A percentile compares a stretch with the other conserved stretches of the same genome.
These are phyloP conservation scores for Dryadomyces quercivorus DNA, from an alignment of 2,329 filamentous ascomycete species.

Conservation along the genomic window DNA sequence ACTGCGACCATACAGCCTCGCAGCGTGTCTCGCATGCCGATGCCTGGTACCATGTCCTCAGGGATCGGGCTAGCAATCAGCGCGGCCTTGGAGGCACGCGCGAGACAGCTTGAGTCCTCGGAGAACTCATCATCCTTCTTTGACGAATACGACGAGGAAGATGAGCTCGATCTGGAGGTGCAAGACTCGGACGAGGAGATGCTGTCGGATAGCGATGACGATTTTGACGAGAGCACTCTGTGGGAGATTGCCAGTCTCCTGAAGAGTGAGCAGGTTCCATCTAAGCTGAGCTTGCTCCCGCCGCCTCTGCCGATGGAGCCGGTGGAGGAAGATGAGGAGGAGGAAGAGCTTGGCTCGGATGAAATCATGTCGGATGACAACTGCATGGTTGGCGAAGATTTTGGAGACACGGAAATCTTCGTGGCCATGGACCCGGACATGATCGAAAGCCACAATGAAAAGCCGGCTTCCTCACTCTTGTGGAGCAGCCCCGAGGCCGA, in stretches of 20 bases:
- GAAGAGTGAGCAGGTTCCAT: constrained; percentile 37
- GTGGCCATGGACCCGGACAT: background rate
- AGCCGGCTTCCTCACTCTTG: background rate
- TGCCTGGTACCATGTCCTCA: constrained; percentile 39
- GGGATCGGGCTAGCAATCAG: constrained; percentile 23
- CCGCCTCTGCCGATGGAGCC: constrained; percentile 13
- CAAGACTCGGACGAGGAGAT: constrained; percentile 19
- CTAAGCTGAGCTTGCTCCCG: constrained; percentile 37
- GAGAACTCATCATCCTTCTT: constrained; percentile 43
- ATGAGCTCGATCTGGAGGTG: constrained; percentile 25
- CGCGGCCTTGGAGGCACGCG: constrained; percentile 20
- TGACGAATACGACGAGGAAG: constrained; percentile 46
- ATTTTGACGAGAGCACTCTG: constrained; percentile 48
- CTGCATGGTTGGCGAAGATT: constrained; percentile 5
- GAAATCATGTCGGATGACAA: background rate
- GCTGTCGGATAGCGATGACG: constrained; percentile 30
- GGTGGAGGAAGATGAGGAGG: constrained; percentile 20
- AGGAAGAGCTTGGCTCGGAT: constrained; percentile 11
- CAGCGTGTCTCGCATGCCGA: constrained; percentile 28
- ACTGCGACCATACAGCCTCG: constrained; percentile 30
- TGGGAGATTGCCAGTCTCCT: constrained; percentile 53
- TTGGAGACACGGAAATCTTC: constrained; percentile 11
- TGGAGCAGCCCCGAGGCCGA: background rate
- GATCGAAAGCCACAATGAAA: background rate
- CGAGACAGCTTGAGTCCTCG: constrained; percentile 23